Evolutionary conservation across 208 protist genomes (phyloP).

Genomic region (Blastocrithidia nonstop): DNA sequence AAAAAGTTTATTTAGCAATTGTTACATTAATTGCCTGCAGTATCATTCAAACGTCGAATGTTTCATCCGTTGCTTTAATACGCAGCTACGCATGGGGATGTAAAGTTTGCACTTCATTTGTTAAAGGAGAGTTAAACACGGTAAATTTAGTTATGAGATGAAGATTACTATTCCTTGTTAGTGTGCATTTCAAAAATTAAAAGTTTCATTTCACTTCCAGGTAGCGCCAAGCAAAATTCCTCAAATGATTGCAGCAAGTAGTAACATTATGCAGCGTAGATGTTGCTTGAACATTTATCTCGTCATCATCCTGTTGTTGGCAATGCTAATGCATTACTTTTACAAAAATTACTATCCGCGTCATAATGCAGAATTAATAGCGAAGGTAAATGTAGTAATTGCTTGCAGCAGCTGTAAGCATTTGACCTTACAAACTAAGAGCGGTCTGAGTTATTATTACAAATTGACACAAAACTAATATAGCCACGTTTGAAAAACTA

Average conservation of each 20-base stretch:
- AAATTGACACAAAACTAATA: slow-evolving; percentile 65
- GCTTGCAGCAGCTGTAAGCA: slow-evolving; percentile 16
- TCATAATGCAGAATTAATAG: slow-evolving; percentile 7
- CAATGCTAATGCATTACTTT: slow-evolving; percentile 24
- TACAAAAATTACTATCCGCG: slow-evolving; percentile 32
- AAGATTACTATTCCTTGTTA: slow-evolving; percentile 50
- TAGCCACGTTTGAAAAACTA: slow-evolving; percentile 19
- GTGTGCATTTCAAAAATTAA: too few species aligned
- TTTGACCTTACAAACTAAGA: slow-evolving; percentile 49
- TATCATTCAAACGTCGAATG: slow-evolving; percentile 36
- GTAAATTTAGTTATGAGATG: slow-evolving; percentile 67
- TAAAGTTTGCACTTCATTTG: not conserved
- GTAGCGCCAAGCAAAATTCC: too few species aligned
- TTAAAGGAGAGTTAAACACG: slow-evolving; percentile 1
- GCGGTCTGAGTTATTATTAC: slow-evolving; percentile 23
- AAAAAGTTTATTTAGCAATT: slow-evolving; percentile 18
- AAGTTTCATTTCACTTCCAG: too few species aligned
- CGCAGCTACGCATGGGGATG: too few species aligned
- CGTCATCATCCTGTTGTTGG: slow-evolving; percentile 65
- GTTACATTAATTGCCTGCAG: slow-evolving; percentile 23
- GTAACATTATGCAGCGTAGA: too few species aligned
- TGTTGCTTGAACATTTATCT: too few species aligned
- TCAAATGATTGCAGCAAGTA: too few species aligned
- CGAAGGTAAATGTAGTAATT: slow-evolving; percentile 22
- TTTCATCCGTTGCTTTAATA: too few species aligned